Percentiles rank a stretch among this genome's conserved stretches.
Conservation (phyloP, 73 alveolate genomes). For the Blepharisma japonicum region DNA sequence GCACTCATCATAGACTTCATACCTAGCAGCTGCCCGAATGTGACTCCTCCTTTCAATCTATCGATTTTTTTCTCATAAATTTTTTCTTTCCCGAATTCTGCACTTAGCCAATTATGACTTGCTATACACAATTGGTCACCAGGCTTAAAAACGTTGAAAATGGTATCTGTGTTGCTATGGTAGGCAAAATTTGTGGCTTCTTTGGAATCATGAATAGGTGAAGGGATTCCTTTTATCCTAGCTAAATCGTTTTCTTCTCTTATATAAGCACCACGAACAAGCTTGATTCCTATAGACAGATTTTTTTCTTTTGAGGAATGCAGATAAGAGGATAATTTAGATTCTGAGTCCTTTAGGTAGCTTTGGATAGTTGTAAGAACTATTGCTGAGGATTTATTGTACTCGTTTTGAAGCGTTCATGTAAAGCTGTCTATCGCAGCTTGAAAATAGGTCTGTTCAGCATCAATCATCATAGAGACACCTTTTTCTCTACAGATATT, state of each 20-base stretch:
- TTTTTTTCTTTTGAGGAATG: slow-evolving; percentile 41
- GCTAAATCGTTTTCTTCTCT: slow-evolving; percentile 74
- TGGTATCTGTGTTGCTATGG: slow-evolving; percentile 34
- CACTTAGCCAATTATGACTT: slow-evolving; percentile 59
- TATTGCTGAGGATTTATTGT: slow-evolving; percentile 45
- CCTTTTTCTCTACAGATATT: slow-evolving; percentile 37
- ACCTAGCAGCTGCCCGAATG: slow-evolving; percentile 59
- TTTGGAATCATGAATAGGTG: slow-evolving; percentile 54
- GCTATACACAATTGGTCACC: slow-evolving; percentile 47
- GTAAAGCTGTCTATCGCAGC: slow-evolving; percentile 52
- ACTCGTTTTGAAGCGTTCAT: slow-evolving; percentile 31
- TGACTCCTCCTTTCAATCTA: slow-evolving; percentile 25
- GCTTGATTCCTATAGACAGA: slow-evolving; percentile 50
- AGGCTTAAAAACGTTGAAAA: slow-evolving; percentile 13
- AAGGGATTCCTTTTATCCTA: slow-evolving; percentile 33
- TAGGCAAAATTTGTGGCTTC: slow-evolving; percentile 56
- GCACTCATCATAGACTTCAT: slow-evolving; percentile 52
- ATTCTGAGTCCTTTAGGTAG: slow-evolving; percentile 43
- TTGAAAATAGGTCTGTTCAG: slow-evolving; percentile 72
- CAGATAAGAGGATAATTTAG: background rate
- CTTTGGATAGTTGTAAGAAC: slow-evolving; percentile 60
- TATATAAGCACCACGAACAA: slow-evolving; percentile 86
- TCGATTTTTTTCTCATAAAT: background rate
- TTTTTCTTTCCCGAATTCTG: slow-evolving; percentile 36
- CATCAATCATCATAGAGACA: slow-evolving; percentile 59